Percentiles rank a stretch among this genome's conserved stretches.
These are phyloP conservation scores for Polygonum maritimum DNA, from an alignment of 148 eudicot genomes.

Conservation along the genomic window DNA sequence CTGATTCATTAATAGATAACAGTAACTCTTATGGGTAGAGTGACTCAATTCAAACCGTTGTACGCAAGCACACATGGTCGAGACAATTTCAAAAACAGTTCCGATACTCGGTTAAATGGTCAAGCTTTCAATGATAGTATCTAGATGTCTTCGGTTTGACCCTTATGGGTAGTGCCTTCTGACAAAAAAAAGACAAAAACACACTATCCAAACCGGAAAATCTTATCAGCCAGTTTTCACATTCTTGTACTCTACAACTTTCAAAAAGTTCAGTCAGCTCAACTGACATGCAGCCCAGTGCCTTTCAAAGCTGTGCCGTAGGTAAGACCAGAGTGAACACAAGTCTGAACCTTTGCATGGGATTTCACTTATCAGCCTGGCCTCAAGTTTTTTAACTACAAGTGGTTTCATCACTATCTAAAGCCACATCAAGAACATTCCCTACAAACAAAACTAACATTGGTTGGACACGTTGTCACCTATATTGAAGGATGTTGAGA, in stretches of 20 bases:
- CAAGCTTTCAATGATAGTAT: too few relatives aligned
- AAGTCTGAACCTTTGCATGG: neutral
- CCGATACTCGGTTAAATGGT: too few relatives aligned
- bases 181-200: neutral
- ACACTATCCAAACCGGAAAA: neutral
- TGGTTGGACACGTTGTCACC: neutral
- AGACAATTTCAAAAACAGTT: neutral
- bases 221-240: neutral
- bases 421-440: neutral
- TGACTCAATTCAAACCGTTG: too few relatives aligned
- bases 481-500: neutral
- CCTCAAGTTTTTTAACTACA: neutral
- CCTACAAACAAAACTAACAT: neutral
- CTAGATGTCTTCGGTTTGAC: too few relatives aligned
- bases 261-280: neutral
- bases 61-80: neutral
- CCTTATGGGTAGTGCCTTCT: too few relatives aligned
- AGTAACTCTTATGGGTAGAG: too few relatives aligned
- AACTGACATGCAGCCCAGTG: neutral
- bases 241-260: neutral
- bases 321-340: neutral
- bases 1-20: too few relatives aligned
- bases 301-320: neutral
- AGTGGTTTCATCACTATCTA: constrained; percentile 5
- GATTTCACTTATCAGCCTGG: neutral